Base-by-base conservation (phyloP, 768 basidiomycete species). In the Pleurotus cornucopiae region DNA sequence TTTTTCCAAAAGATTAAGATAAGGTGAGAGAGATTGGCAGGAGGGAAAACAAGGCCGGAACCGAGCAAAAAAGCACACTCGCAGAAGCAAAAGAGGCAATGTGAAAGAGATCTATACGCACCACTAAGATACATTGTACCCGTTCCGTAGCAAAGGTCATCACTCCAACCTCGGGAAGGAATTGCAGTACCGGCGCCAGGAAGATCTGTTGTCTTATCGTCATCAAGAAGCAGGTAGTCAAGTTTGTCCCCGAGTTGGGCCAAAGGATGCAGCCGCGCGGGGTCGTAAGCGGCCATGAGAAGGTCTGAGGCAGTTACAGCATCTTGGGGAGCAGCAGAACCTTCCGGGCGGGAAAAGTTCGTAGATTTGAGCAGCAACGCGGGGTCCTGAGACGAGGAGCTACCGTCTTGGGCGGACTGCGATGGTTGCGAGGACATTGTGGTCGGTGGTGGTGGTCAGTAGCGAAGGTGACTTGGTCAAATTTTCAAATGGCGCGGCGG, bases 71-170 rank as follows among this genome's bases (percentile, higher is more conserved):
- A 37, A 20, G n/a, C 30, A 9, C 30, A 34, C 9, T 34, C 30
- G 30, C 9, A 34, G 1, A 18, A 66, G 73, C 79, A 70, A 77
- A 80, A 77, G 69, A 58, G 76, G 77, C 76, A 78, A 81, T 75
- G 76, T 81, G 78, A 83, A 81, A 78, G 81, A 81, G 79, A 77
- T 79, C 70, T 58, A 51, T 60, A 86, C 92, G 69, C 69, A 98
- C 96, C 96, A 71, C 90, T 82, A 56, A 99, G 86, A 85, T 99
- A 99, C 77, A 94, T 97, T 62, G 95, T 95, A 61, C 97, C 97
- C 65, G 95, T 98, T 67, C 97, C 97, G 75, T 98, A 98, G 83
- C 94, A 98, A 58, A 99, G 76, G 77, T 99, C 97, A 77, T 99
- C 97, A 75, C 93, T 91, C 95, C 94, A 98, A 60, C 97, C 94